Evolutionary conservation across 768 basidiomycete genomes (phyloP).

Genomic region (Lentinula aciculospora): DNA sequence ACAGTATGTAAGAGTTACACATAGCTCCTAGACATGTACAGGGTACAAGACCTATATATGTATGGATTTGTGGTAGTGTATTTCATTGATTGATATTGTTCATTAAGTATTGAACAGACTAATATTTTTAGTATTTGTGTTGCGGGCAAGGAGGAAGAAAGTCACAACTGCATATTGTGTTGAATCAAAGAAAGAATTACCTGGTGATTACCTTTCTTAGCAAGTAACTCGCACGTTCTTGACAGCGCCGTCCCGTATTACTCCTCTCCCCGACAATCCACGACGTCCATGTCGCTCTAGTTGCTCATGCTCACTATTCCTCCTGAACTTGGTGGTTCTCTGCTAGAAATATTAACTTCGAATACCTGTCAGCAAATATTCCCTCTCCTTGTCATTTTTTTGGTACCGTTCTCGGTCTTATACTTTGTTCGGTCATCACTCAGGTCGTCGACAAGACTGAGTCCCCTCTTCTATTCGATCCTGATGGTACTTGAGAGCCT

Average conservation of each 20-base stretch:
- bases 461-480: constrained; percentile 21
- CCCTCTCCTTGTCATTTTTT: constrained; percentile 49
- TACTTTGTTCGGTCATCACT: constrained; percentile 19
- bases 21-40: no score
- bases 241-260: not conserved
- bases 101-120: no score
- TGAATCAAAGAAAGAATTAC: no score
- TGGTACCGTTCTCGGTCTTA: constrained; percentile 20
- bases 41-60: no score
- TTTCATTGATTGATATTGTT: no score
- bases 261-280: not conserved
- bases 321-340: constrained; percentile 34
- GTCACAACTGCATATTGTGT: no score
- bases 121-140: no score
- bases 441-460: constrained; percentile 23
- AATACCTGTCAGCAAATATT: constrained; percentile 48
- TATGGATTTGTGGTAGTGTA: no score
- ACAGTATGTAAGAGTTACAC: no score
- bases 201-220: not conserved
- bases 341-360: constrained; percentile 32
- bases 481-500: constrained; percentile 57
- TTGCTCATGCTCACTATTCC: constrained; percentile 10
- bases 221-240: constrained; percentile 1
- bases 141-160: no score
- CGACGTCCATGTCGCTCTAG: constrained; percentile 5